Conservation (phyloP, 2,329 filamentous ascomycete genomes). For the Aspergillus sp. region DNA sequence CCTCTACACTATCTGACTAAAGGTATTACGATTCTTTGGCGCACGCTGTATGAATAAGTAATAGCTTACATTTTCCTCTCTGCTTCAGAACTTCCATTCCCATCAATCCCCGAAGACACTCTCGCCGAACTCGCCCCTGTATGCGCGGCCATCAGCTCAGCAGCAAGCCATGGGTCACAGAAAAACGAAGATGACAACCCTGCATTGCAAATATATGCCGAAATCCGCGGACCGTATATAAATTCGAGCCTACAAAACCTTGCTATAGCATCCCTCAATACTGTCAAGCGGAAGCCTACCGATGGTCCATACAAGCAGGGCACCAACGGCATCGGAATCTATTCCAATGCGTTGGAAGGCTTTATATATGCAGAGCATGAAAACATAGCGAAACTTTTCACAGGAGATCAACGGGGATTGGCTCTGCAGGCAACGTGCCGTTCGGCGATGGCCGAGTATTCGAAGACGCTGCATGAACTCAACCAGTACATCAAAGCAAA, state of each 20-base stretch:
- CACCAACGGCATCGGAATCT: constrained; percentile 85
- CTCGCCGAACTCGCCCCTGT: constrained; percentile 71
- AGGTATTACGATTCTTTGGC: constrained; percentile 37
- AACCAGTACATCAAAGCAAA: constrained; percentile 85
- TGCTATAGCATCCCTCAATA: constrained; percentile 76
- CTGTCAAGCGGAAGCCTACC: constrained; percentile 65
- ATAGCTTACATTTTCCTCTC: constrained; percentile 15
- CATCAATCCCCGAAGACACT: constrained; percentile 68
- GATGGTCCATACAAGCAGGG: constrained; percentile 81
- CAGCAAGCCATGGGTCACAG: constrained; percentile 47
- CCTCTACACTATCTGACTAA: constrained; percentile 91
- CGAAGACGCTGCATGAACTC: constrained; percentile 77
- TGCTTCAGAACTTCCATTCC: constrained; percentile 60
- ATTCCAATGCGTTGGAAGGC: constrained; percentile 78
- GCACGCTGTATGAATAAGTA: neutral
- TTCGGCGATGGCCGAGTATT: constrained; percentile 69
- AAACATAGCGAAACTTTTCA: constrained; percentile 81
- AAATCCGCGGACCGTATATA: constrained; percentile 82
- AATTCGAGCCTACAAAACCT: constrained; percentile 74
- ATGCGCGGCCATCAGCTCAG: constrained; percentile 65
- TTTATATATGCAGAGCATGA: constrained; percentile 85
- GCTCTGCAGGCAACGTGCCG: constrained; percentile 76
- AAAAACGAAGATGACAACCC: constrained; percentile 55
- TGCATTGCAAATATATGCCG: constrained; percentile 75
- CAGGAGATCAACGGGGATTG: constrained; percentile 72